Conservation (phyloP, 768 basidiomycete genomes). For the Leccinum pellstonianum region DNA sequence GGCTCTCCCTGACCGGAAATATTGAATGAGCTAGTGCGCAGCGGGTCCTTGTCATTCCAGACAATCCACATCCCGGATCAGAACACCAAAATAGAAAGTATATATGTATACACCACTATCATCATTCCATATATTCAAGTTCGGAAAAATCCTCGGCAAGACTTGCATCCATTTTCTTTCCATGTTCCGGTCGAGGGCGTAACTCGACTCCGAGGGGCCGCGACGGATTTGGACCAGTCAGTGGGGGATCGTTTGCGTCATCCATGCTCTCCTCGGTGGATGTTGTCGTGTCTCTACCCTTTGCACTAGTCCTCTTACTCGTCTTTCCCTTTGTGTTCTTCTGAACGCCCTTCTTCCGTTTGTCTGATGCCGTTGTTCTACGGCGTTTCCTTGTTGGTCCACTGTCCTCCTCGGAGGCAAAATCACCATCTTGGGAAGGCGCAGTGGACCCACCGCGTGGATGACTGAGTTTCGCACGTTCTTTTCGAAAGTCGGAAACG, state of each 20-base stretch:
- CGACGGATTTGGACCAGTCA: slow-evolving; percentile 10
- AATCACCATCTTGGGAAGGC: slow-evolving; percentile 29
- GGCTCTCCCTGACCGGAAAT: background rate
- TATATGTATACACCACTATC: slow-evolving; percentile 2
- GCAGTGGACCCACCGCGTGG: slow-evolving; percentile 15
- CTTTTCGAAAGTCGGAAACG: slow-evolving; percentile 73
- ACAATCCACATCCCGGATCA: background rate
- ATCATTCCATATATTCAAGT: slow-evolving; percentile 5
- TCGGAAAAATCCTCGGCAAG: slow-evolving; percentile 10
- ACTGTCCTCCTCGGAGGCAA: slow-evolving; percentile 26
- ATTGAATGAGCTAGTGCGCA: background rate
- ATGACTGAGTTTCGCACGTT: slow-evolving; percentile 25
- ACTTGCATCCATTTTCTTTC: slow-evolving; percentile 14
- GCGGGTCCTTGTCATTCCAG: slow-evolving; percentile 2
- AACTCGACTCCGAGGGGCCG: slow-evolving; percentile 33
- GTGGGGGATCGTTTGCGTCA: slow-evolving; percentile 8
- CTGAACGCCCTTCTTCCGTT: slow-evolving; percentile 2
- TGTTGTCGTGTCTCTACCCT: slow-evolving; percentile 1
- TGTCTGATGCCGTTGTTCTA: slow-evolving; percentile 19
- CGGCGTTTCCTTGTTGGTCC: slow-evolving; percentile 35
- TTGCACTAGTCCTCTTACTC: background rate
- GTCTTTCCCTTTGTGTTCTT: background rate
- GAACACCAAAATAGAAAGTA: slow-evolving; percentile 2
- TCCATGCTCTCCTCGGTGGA: slow-evolving; percentile 19
- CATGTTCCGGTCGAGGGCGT: slow-evolving; percentile 44